These are phyloP conservation scores for Aspergillus indologenus DNA, from an alignment of 495 filamentous ascomycete genomes.

Conservation along the genomic window DNA sequence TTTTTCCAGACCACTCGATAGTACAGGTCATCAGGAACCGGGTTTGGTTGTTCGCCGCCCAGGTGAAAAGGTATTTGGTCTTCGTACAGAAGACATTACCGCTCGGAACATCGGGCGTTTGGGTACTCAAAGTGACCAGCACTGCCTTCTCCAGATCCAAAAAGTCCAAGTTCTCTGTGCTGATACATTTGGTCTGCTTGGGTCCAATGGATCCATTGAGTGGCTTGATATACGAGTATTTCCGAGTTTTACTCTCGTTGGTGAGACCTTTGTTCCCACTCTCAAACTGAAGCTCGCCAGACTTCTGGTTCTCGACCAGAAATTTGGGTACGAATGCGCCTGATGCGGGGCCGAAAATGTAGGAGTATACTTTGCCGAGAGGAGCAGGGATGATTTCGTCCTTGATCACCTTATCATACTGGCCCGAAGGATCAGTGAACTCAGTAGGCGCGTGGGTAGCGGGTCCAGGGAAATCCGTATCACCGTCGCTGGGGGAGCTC, in stretches of 20 bases:
- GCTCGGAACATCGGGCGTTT: slow-evolving; percentile 93
- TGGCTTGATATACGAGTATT: slow-evolving; percentile 89
- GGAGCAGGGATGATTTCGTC: slow-evolving; percentile 87
- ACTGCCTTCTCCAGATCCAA: slow-evolving; percentile 86
- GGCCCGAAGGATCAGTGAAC: slow-evolving; percentile 69
- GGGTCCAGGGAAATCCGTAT: slow-evolving; percentile 82
- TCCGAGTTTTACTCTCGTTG: slow-evolving; percentile 67
- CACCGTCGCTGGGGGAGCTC: slow-evolving; percentile 45
- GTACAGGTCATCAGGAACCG: slow-evolving; percentile 79
- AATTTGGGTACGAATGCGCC: slow-evolving; percentile 79
- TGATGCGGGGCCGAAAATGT: slow-evolving; percentile 80
- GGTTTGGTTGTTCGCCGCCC: slow-evolving; percentile 82
- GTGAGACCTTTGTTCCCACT: slow-evolving; percentile 76
- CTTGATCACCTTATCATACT: slow-evolving; percentile 80
- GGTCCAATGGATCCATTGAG: slow-evolving; percentile 81
- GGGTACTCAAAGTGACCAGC: slow-evolving; percentile 72
- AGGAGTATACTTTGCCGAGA: slow-evolving; percentile 84
- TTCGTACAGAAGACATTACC: slow-evolving; percentile 89
- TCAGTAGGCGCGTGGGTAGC: slow-evolving; percentile 77
- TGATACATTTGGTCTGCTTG: slow-evolving; percentile 92
- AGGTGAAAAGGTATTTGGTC: slow-evolving; percentile 90
- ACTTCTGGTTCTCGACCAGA: slow-evolving; percentile 83
- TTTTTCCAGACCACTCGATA: slow-evolving; percentile 96
- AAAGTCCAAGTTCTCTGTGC: slow-evolving; percentile 74
- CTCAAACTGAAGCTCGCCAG: slow-evolving; percentile 74